phyloP scores from a whole-genome alignment of 2,329 filamentous ascomycete genomes.

The Herpotrichia juniperi region DNA sequence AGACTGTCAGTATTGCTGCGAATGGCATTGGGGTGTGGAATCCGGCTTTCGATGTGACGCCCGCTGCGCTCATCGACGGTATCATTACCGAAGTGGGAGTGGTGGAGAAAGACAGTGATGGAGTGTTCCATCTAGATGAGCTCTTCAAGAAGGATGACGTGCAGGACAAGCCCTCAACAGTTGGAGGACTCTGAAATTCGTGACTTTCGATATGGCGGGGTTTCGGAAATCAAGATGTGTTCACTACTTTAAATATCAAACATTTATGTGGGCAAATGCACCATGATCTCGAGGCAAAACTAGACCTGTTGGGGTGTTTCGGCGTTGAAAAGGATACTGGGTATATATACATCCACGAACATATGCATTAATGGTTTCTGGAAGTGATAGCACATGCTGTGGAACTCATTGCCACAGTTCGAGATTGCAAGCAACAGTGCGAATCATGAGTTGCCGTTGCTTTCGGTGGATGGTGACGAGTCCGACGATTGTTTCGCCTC shows the following conservation, averaged over 20 bases:
- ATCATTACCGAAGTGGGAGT: constrained; percentile 93
- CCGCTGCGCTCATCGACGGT: constrained; percentile 84
- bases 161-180: constrained; percentile 35
- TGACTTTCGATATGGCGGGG: neutral
- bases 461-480: constrained; percentile 15
- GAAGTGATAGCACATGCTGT: too few relatives aligned
- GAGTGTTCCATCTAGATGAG: constrained; percentile 66
- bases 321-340: too few relatives aligned
- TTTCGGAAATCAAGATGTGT: neutral
- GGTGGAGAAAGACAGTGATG: constrained; percentile 75
- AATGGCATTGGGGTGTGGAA: constrained; percentile 89
- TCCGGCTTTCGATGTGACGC: constrained; percentile 95
- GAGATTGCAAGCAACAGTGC: neutral
- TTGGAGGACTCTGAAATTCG: constrained; percentile 34
- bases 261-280: too few relatives aligned
- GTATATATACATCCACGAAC: too few relatives aligned
- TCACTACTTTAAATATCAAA: too few relatives aligned
- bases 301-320: too few relatives aligned
- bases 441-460: constrained; percentile 14
- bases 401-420: too few relatives aligned
- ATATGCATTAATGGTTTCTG: too few relatives aligned
- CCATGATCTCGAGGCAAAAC: too few relatives aligned
- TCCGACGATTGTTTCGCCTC: too few relatives aligned
- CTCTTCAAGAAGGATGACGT: constrained; percentile 44
- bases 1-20: constrained; percentile 79